Percentiles rank a stretch among this genome's conserved stretches.
These are phyloP conservation scores for Apiotrichum porosum DNA, from an alignment of 1,284 basidiomycete species.

Conservation along the genomic window DNA sequence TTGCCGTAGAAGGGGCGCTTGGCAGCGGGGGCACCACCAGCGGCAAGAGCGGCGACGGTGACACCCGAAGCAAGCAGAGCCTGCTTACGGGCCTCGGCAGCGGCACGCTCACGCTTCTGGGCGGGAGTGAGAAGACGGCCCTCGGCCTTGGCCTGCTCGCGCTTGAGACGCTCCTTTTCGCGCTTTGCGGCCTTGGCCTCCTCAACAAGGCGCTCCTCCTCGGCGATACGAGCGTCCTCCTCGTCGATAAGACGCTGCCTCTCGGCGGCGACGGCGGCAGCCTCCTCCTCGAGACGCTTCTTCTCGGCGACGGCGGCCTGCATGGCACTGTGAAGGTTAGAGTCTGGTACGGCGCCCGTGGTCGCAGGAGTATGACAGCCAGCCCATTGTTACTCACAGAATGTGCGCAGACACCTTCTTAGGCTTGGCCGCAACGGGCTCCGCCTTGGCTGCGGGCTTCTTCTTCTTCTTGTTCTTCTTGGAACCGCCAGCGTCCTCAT, in stretches of 20 bases:
- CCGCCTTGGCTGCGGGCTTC: conserved; percentile 67
- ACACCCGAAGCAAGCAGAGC: conserved; percentile 81
- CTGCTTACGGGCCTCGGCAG: conserved; percentile 84
- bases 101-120: conserved; percentile 89
- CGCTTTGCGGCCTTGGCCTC: conserved; percentile 80
- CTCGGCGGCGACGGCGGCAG: conserved; percentile 68
- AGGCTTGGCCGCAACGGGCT: conserved; percentile 52
- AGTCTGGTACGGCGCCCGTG: too few species aligned
- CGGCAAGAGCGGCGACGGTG: conserved; percentile 75
- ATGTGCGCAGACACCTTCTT: conserved; percentile 68
- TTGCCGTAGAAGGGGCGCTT: conserved; percentile 64
- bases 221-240: conserved; percentile 69
- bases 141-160: conserved; percentile 76
- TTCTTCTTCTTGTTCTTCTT: conserved; percentile 88
- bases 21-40: conserved; percentile 50
- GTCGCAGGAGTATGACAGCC: too few species aligned
- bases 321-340: too few species aligned
- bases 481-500: conserved; percentile 53
- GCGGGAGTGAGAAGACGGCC: conserved; percentile 87
- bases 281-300: conserved; percentile 79
- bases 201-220: conserved; percentile 68
- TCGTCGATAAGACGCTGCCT: conserved; percentile 62
- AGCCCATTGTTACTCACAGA: too few species aligned
- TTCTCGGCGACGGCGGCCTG: conserved; percentile 85
- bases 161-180: conserved; percentile 79